Base-by-base conservation (phyloP, 352 stramenopile genomes). In the Phytopythium delawarense region DNA sequence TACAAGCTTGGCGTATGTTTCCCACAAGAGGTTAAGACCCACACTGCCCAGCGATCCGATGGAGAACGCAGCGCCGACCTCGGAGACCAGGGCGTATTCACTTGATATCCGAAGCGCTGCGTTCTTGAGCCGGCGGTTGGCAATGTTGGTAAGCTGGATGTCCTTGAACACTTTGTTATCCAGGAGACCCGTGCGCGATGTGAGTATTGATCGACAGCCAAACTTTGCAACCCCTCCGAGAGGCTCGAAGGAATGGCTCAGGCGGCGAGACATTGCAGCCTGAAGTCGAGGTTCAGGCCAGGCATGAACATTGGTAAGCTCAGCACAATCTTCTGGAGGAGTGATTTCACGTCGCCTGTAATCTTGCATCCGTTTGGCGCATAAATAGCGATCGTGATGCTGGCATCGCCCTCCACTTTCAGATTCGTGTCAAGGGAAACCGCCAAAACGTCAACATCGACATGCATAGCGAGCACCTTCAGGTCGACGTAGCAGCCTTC, bases 321-420 rank as follows among this genome's bases (percentile, higher is more conserved):
- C 7, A 20, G 23, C 49, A 16, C 28, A 39, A 55, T 12, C 9
- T 35, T 18, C 16, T 23, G 25, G 16, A 56, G 1, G 1, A 56
- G 49, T 12, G 23, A 28, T 5, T 30, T 39, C 9, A 7, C 6
- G n/a, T 32, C 48, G 25, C 16, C 6, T 40, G 28, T 42, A 13
- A 42, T 23, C 7, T 40, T 11, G 49, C 49, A 42, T 20, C 49
- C 49, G 16, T 56, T 56, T 3, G 49, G 49, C 6, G 49, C 49
- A 15, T 56, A 56, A 15, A 56, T 56, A 7, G 49, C 30, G 34
- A 56, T 56, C 9, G 49, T 56, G 37, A 56, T 40, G 49, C 37
- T 56, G 7, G 49, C 23, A 15, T 39, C 28, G 13, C 49, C 49
- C 20, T 56, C 49, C 15, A 42, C 28, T 28, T 56, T 56, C 7